These are phyloP conservation scores for Kurtzmaniella natalensis DNA, from an alignment of 1,139 yeast species.

Conservation along the genomic window DNA sequence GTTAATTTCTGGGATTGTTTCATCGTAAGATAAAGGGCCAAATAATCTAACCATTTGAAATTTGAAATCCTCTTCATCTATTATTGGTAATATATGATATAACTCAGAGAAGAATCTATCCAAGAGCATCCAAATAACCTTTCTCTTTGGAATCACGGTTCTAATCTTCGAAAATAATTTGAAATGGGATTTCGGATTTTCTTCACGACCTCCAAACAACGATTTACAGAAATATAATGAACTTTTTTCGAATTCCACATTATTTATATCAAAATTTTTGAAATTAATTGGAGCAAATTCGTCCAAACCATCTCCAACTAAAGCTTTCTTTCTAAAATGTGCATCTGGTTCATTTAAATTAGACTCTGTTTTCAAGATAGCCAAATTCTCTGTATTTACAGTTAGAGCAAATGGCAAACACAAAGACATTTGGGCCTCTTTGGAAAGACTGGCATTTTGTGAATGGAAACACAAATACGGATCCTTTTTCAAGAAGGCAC, in stretches of 20 bases:
- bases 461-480: constrained; percentile 17
- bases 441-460: constrained; percentile 8
- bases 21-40: constrained; percentile 14
- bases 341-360: constrained; percentile 10
- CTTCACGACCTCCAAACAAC: constrained; percentile 17
- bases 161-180: constrained; percentile 19
- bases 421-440: constrained; percentile 3
- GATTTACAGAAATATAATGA: constrained; percentile 11
- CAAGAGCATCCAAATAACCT: constrained; percentile 28
- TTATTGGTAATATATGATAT: constrained; percentile 47
- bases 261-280: no score
- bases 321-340: constrained; percentile 16
- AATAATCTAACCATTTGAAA: constrained; percentile 17
- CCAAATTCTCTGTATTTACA: constrained; percentile 7
- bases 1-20: constrained; percentile 12
- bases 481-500: constrained; percentile 19
- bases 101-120: constrained; percentile 37
- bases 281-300: constrained; percentile 14
- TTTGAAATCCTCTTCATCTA: constrained; percentile 39
- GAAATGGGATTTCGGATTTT: constrained; percentile 16
- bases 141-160: constrained; percentile 33
- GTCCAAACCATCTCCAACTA: constrained; percentile 20
- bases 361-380: constrained; percentile 5
- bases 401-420: not conserved
- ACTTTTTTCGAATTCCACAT: constrained; percentile 3